Percentiles rank a stretch among this genome's conserved stretches.
phyloP scores from a whole-genome alignment of 2,329 filamentous ascomycete genomes.

The Xylaria sp. region DNA sequence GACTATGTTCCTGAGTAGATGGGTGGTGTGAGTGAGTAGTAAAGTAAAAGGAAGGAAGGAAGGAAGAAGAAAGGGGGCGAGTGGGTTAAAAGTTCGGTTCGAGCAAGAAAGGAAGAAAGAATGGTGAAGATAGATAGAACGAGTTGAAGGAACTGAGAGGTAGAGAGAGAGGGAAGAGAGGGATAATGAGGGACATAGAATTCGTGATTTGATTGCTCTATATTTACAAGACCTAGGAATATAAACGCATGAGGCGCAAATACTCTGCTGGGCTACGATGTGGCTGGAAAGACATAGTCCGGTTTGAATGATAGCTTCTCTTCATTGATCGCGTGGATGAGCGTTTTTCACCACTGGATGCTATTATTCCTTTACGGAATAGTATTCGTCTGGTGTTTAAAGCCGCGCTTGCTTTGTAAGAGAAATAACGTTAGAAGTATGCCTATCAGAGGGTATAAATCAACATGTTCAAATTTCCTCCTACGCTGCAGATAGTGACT shows the following conservation, averaged over 20 bases:
- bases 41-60: too few species aligned
- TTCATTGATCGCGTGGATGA: background rate
- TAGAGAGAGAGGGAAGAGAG: background rate
- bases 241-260: background rate
- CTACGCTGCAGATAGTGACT: background rate
- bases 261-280: too few species aligned
- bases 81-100: background rate
- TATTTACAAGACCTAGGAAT: background rate
- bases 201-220: background rate
- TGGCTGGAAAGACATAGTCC: too few species aligned
- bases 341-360: background rate
- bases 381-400: background rate
- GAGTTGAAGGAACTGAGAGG: background rate
- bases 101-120: background rate
- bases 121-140: background rate
- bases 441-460: background rate
- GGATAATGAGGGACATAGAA: background rate
- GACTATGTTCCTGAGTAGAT: slow-evolving; percentile 56
- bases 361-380: background rate
- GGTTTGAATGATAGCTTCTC: background rate
- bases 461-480: background rate
- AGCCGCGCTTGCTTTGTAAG: too few species aligned
- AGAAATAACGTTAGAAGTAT: background rate
- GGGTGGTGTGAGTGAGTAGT: background rate
- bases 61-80: background rate